Evolutionary conservation across 768 basidiomycete genomes (phyloP).

Genomic region (Suillus subaureus): DNA sequence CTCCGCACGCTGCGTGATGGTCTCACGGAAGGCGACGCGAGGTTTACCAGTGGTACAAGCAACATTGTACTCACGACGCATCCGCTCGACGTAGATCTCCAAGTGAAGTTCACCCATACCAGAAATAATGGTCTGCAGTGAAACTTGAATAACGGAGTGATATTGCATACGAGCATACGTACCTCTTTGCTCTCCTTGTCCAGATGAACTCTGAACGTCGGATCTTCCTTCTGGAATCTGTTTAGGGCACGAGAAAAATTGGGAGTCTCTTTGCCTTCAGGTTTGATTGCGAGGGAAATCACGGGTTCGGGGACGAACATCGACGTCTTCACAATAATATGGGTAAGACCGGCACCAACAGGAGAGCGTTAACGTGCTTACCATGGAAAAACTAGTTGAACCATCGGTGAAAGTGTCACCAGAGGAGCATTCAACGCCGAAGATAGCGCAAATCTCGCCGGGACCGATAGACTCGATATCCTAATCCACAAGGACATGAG

Average conservation of each 20-base stretch:
- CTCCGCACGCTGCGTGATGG: slow-evolving; percentile 77
- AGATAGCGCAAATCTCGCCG: slow-evolving; percentile 99
- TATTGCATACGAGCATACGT: slow-evolving; percentile 38
- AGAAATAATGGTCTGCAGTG: slow-evolving; percentile 88
- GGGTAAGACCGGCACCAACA: background rate
- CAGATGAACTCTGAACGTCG: slow-evolving; percentile 96
- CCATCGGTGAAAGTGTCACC: slow-evolving; percentile 99
- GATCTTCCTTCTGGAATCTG: slow-evolving; percentile 98
- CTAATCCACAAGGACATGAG: slow-evolving; percentile 37
- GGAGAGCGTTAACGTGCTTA: slow-evolving; percentile 35
- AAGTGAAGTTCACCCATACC: slow-evolving; percentile 99
- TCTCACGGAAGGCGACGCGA: slow-evolving; percentile 95
- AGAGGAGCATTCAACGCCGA: slow-evolving; percentile 97
- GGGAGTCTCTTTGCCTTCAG: slow-evolving; percentile 89
- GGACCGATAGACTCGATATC: slow-evolving; percentile 93
- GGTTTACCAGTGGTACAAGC: slow-evolving; percentile 94
- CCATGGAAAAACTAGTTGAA: slow-evolving; percentile 90
- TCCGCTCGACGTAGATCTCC: slow-evolving; percentile 98
- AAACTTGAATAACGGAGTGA: slow-evolving; percentile 7
- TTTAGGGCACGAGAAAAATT: slow-evolving; percentile 97
- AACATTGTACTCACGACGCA: slow-evolving; percentile 96
- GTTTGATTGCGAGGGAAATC: slow-evolving; percentile 92
- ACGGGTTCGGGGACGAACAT: slow-evolving; percentile 99
- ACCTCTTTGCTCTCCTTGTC: slow-evolving; percentile 95
- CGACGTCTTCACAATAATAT: slow-evolving; percentile 62